Conservation (phyloP, 345 rosid species). For the Brassica juncea region DNA sequence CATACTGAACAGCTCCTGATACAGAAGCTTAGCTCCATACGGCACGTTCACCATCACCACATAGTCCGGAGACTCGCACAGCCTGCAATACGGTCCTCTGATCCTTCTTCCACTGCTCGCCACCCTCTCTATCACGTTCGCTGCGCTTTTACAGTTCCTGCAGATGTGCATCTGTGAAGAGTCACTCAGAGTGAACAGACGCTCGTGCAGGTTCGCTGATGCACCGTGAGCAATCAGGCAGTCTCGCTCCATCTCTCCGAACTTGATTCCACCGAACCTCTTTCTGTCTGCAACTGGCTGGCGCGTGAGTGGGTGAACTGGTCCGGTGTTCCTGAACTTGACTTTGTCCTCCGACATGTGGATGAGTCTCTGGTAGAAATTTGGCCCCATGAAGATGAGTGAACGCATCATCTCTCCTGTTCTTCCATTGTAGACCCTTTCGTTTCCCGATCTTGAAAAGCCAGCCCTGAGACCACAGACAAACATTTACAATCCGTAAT, state of each 20-base stretch:
- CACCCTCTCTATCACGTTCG: constrained; percentile 67
- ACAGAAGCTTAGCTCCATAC: constrained; percentile 72
- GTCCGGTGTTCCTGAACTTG: constrained; percentile 90
- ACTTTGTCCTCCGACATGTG: constrained; percentile 96
- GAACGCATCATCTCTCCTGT: constrained; percentile 73
- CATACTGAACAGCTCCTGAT: constrained; percentile 86
- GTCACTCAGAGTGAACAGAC: constrained; percentile 78
- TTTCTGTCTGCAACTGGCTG: constrained; percentile 91
- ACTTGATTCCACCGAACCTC: constrained; percentile 81
- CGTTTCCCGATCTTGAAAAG: constrained; percentile 84
- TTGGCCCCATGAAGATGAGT: constrained; percentile 83
- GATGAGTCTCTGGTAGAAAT: constrained; percentile 80
- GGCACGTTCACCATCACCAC: constrained; percentile 67
- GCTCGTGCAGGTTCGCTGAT: constrained; percentile 76
- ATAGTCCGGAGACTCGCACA: constrained; percentile 63
- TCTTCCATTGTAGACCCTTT: constrained; percentile 76
- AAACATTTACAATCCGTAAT: not conserved
- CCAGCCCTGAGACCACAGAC: constrained; percentile 61
- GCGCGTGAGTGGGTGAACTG: constrained; percentile 87
- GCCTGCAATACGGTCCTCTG: constrained; percentile 76
- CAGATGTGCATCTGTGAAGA: constrained; percentile 78
- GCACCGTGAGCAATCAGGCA: constrained; percentile 91
- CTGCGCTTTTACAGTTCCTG: constrained; percentile 57
- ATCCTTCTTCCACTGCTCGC: constrained; percentile 64
- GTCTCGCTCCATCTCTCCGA: constrained; percentile 94